Evolutionary conservation across 2,329 filamentous ascomycete species (phyloP).

Genomic region (Clonostachys chloroleuca): DNA sequence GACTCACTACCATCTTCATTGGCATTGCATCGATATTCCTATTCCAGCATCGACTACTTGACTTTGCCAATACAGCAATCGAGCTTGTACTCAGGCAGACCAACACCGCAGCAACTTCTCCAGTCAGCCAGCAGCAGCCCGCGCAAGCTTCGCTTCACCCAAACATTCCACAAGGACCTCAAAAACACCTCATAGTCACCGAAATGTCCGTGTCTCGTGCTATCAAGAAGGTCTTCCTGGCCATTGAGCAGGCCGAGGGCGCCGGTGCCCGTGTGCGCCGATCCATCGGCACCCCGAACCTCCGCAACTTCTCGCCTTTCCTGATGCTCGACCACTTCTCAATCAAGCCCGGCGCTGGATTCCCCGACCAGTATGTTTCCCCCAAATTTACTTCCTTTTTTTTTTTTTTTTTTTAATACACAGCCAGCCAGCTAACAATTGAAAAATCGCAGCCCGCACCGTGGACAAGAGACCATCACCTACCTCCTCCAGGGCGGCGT

Average conservation of each 20-base stretch:
- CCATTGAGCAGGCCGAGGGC: conserved; percentile 82
- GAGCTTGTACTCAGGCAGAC: conserved; percentile 7
- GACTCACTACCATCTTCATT: conserved; percentile 16
- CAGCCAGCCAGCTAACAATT: not conserved
- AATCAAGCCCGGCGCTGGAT: conserved; percentile 75
- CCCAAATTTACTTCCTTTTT: not conserved
- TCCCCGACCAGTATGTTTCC: conserved; percentile 68
- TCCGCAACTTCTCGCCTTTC: conserved; percentile 87
- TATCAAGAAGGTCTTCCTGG: conserved; percentile 80
- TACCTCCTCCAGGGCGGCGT: conserved; percentile 83
- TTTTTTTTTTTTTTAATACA: not conserved
- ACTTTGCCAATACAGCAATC: conserved; percentile 10
- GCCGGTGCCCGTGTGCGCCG: conserved; percentile 83
- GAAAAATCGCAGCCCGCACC: conserved; percentile 42
- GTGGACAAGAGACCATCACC: conserved; percentile 84
- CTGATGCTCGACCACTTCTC: conserved; percentile 95
- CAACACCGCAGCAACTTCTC: too few species aligned
- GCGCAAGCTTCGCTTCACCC: too few species aligned
- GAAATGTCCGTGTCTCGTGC: conserved; percentile 58
- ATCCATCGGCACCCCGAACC: conserved; percentile 77
- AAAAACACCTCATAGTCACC: too few species aligned
- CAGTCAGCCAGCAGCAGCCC: too few species aligned
- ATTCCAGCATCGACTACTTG: conserved; percentile 13
- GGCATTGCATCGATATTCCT: conserved; percentile 18
- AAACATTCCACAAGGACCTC: too few species aligned